Base-by-base conservation (phyloP, 176 grass and related monocot genomes). In the Thalia dealbata region DNA sequence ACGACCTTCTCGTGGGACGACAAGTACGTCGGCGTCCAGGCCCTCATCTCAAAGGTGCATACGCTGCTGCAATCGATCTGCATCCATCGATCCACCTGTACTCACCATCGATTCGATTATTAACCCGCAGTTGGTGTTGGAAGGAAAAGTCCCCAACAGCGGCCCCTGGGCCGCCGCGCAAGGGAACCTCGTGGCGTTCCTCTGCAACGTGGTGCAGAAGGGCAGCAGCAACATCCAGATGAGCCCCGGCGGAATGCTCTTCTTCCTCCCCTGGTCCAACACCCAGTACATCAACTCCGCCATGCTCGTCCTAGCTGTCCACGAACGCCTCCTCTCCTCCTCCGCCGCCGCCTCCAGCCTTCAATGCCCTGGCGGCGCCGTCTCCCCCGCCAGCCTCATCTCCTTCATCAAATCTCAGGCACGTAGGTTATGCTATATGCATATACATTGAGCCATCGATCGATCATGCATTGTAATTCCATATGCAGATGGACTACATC, bases 11-110 rank as follows among this genome's bases (percentile, higher is more conserved):
- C 44, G 2, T 90, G 89, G 92, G 89, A 90, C 51, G 79, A 96
- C 64, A 96, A 96, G 79, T 92, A 72, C 78, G 64, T 87, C 32
- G 87, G 92, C 52, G 89, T 52, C 6, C 89, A 96, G 35, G 74
- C 82, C 78, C 80, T 92, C 4, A 69, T 92, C 52, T 50, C 89
- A 75, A 86, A 90, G 89, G 92, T 59, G 72, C 44, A 54, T 14
- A 46, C 18, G 45, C 7, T 32, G 25, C 12, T 62, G 22, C 0
- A n/a, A n/a, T n/a, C n/a, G n/a, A 48, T 30, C 13, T 66, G 14
- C 11, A 62, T 45, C 12, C 22, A 38, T 73, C 2, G 38, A 74
- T 51, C n/a, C 7, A 30, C 64, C 19, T 38, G 14, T 52, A 43
- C 25, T 25, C 13, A 73, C 35, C 6, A 42, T 24, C 43, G 14